These are phyloP conservation scores for Arabidopsis lyrata DNA, from an alignment of 441 rosid species.

Conservation along the genomic window DNA sequence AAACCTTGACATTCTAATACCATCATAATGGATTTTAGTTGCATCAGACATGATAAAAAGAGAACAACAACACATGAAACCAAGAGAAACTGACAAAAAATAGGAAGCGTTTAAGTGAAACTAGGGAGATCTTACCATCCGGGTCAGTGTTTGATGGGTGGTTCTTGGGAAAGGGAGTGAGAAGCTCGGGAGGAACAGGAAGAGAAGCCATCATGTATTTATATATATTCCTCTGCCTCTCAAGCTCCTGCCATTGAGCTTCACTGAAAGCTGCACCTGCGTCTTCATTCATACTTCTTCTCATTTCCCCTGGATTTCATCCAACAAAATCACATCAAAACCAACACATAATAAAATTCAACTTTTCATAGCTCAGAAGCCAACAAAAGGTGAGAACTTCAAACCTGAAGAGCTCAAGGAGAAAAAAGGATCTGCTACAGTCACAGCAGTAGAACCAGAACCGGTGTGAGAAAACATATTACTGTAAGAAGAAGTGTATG, in stretches of 20 bases:
- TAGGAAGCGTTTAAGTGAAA: slow-evolving; percentile 5
- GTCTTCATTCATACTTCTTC: slow-evolving; percentile 36
- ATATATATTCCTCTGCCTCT: slow-evolving; percentile 66
- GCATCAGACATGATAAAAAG: slow-evolving; percentile 16
- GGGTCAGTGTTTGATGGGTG: slow-evolving; percentile 28
- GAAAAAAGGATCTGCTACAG: slow-evolving; percentile 46
- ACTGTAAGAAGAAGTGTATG: slow-evolving; percentile 38
- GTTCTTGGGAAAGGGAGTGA: slow-evolving; percentile 34
- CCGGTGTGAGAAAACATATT: slow-evolving; percentile 50
- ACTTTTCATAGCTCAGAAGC: background rate
- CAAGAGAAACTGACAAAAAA: slow-evolving; percentile 11
- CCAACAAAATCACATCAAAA: slow-evolving; percentile 1
- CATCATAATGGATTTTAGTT: background rate
- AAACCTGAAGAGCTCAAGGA: slow-evolving; percentile 50
- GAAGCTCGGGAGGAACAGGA: slow-evolving; percentile 57
- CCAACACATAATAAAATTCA: background rate
- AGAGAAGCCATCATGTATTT: slow-evolving; percentile 65
- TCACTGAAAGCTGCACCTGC: slow-evolving; percentile 53
- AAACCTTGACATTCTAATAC: background rate
- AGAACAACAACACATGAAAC: slow-evolving; percentile 1
- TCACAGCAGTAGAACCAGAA: slow-evolving; percentile 47
- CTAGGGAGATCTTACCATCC: slow-evolving; percentile 30
- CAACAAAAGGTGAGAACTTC: slow-evolving; percentile 37
- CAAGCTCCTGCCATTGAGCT: slow-evolving; percentile 67
- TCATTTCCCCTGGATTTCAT: slow-evolving; percentile 37